phyloP scores from a whole-genome alignment of 257 asterid genomes.

The Primulina tabacum region DNA sequence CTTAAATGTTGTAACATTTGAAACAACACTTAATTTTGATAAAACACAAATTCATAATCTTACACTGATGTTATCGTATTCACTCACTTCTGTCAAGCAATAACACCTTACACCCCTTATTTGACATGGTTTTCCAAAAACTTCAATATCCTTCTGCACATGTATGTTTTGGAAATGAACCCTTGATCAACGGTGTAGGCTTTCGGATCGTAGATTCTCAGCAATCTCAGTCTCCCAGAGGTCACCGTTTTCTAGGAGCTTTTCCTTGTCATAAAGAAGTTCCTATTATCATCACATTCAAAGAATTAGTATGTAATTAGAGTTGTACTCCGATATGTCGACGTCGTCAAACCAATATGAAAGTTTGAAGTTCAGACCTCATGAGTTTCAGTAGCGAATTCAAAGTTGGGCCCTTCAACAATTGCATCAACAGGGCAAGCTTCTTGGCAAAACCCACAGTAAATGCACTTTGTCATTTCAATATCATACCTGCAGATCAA shows the following conservation, averaged over 20 bases:
- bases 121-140: too few species aligned
- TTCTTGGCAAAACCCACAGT: conserved; percentile 97
- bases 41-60: too few species aligned
- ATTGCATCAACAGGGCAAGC: conserved; percentile 99
- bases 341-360: background rate
- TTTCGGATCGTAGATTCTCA: conserved; percentile 88
- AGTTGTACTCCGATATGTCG: background rate
- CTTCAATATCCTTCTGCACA: background rate
- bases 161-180: background rate
- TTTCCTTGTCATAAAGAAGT: conserved; percentile 94
- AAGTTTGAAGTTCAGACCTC: conserved; percentile 23
- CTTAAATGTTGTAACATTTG: too few species aligned
- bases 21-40: too few species aligned
- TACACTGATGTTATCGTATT: too few species aligned
- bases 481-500: conserved; percentile 63
- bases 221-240: conserved; percentile 94
- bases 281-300: conserved; percentile 40
- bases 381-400: conserved; percentile 54
- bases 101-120: too few species aligned
- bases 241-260: conserved; percentile 89
- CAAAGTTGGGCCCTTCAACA: conserved; percentile 96
- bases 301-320: conserved; percentile 1
- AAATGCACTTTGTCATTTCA: conserved; percentile 95
- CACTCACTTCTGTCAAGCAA: too few species aligned
- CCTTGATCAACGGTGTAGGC: conserved; percentile 64